Percentiles rank a stretch among this genome's conserved stretches.
Conservation (phyloP, 225 moss, liverwort and hornwort species). For the Physcomitrium patens region DNA sequence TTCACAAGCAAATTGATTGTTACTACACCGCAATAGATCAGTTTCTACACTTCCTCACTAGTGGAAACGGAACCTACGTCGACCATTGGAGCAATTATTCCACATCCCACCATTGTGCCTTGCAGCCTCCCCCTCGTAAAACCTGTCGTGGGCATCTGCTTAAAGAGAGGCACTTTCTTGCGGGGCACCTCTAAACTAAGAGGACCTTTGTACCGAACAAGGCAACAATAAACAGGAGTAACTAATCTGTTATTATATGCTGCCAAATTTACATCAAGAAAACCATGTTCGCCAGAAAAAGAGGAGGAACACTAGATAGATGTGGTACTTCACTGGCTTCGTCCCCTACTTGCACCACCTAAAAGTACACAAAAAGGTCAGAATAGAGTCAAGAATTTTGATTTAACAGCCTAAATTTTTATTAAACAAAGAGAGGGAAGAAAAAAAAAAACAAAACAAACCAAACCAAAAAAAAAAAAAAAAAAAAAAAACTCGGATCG, state of each 20-base stretch:
- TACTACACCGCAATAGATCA: slow-evolving; percentile 31
- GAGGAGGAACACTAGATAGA: slow-evolving; percentile 21
- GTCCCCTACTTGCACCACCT: slow-evolving; percentile 61
- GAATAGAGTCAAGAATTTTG: neutral
- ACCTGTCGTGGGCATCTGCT: slow-evolving; percentile 12
- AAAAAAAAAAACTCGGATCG: neutral
- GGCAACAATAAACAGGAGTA: slow-evolving; percentile 8
- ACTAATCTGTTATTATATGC: slow-evolving; percentile 19
- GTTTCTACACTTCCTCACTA: slow-evolving; percentile 26
- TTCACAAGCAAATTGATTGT: slow-evolving; percentile 21
- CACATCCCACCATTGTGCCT: slow-evolving; percentile 28
- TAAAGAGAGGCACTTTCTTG: slow-evolving; percentile 20
- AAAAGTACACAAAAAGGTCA: slow-evolving; percentile 28
- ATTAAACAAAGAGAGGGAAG: too few relatives aligned
- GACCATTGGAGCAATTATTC: slow-evolving; percentile 25
- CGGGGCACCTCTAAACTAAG: slow-evolving; percentile 8
- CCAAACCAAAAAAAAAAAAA: too few relatives aligned
- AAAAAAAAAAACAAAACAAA: too few relatives aligned
- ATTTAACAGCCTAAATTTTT: neutral
- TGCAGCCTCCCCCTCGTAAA: neutral
- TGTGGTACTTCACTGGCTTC: slow-evolving; percentile 40
- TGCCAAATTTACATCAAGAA: slow-evolving; percentile 39
- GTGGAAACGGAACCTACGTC: slow-evolving; percentile 1
- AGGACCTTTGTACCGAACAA: slow-evolving; percentile 11
- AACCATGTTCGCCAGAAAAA: slow-evolving; percentile 4